Conservation (phyloP, 2,329 filamentous ascomycete species). For the Alternaria sp. region DNA sequence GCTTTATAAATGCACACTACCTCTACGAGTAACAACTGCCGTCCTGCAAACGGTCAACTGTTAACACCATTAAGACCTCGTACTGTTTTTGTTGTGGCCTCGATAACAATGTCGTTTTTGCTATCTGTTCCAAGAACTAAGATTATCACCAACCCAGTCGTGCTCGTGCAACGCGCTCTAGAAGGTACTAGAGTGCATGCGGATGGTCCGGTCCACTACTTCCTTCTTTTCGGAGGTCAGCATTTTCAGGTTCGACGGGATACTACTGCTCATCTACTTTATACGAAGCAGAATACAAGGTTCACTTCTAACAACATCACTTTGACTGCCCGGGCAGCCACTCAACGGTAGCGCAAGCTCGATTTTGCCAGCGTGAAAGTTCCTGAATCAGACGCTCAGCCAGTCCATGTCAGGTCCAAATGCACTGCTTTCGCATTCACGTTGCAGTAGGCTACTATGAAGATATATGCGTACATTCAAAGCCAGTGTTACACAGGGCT, state of each 20-base stretch:
- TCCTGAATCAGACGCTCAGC: not conserved
- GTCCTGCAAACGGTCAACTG: not conserved
- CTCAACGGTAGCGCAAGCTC: not conserved
- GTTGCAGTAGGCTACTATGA: not conserved
- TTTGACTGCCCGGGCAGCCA: not conserved
- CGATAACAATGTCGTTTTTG: accelerated
- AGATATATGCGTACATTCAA: not conserved
- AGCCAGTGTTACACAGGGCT: not conserved
- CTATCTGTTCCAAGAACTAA: not conserved
- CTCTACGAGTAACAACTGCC: not conserved
- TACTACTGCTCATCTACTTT: not conserved
- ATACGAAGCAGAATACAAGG: accelerated
- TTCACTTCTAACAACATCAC: not conserved
- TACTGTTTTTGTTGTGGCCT: no score
- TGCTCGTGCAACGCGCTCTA: not conserved
- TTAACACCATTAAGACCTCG: not conserved
- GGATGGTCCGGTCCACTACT: accelerated
- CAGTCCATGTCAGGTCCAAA: accelerated
- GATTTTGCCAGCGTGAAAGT: not conserved
- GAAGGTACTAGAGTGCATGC: not conserved
- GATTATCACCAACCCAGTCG: accelerated
- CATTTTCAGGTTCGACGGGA: accelerated
- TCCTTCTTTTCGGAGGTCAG: accelerated
- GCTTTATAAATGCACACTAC: not conserved
- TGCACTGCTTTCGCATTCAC: not conserved